Evolutionary conservation across 2,329 filamentous ascomycete genomes (phyloP).

Genomic region (Pestalotiopsis sp.): DNA sequence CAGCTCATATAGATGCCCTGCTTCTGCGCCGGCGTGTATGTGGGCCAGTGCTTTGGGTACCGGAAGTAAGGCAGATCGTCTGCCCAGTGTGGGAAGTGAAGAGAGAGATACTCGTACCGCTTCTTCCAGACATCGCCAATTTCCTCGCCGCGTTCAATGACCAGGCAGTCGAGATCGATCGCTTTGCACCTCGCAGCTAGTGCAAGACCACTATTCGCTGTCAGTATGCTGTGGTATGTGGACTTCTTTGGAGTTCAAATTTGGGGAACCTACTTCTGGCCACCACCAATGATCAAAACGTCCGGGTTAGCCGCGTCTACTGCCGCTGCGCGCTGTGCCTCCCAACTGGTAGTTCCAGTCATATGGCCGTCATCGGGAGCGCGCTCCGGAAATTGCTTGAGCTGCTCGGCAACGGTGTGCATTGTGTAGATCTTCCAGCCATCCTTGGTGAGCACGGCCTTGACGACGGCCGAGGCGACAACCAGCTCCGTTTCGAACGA

Average conservation of each 20-base stretch:
- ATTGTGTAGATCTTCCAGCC: background rate
- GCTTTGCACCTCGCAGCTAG: conserved; percentile 29
- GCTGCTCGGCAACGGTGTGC: conserved; percentile 7
- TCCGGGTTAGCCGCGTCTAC: conserved; percentile 7
- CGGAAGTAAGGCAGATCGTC: conserved; percentile 45
- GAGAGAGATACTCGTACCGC: conserved; percentile 36
- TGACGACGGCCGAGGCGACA: conserved; percentile 3
- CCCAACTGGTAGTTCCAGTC: background rate
- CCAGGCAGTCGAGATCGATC: conserved; percentile 28
- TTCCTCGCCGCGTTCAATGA: conserved; percentile 43
- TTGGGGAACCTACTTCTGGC: conserved; percentile 6
- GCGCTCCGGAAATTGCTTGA: conserved; percentile 3
- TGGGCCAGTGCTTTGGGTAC: conserved; percentile 42
- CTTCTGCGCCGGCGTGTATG: conserved; percentile 46
- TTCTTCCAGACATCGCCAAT: conserved; percentile 51
- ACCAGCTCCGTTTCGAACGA: conserved; percentile 7
- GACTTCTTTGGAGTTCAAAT: background rate
- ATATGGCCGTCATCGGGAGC: conserved; percentile 4
- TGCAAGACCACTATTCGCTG: conserved; percentile 31
- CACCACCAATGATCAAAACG: conserved; percentile 28
- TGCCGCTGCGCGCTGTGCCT: conserved; percentile 2
- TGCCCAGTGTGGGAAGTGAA: conserved; percentile 24
- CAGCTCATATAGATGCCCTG: conserved; percentile 45
- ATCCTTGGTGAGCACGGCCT: background rate
- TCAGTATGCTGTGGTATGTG: background rate